Evolutionary conservation across 2,329 filamentous ascomycete species (phyloP), one percentile per base, ranked within the genome.

Genomic region (Mariannaea sp.): DNA sequence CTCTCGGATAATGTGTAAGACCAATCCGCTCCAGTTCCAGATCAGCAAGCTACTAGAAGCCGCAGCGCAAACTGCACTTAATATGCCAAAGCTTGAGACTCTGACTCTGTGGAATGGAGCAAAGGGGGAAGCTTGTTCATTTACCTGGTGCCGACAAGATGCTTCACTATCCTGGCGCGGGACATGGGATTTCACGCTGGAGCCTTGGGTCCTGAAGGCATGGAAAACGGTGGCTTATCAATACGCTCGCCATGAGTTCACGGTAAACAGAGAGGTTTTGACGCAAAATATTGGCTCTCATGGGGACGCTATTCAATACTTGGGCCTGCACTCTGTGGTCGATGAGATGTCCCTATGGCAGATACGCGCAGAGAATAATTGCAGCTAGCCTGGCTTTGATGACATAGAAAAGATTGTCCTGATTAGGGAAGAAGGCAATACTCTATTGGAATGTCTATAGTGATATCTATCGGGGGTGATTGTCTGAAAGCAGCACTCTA

Each of bases 31-130:
- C 4, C 2, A 16, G 5, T 32, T n/a, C 3, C 2, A 16, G 5
- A 38, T 16, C 12, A 49, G 29, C 13, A 2, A 16, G 16, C 20
- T 62, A 1, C 14, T 62, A 3, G 17, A 4, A 24, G n/a, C 1
- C 3, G 58, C 55, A n/a, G 55, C 33, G 3, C 3, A 24, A 4
- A 1, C 10, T 6, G 52, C 46, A 10, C 35, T 46, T 6, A 16
- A 26, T 4, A 60, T 57, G 43, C 58, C 59, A 4, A 16, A 49
- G 14, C 43, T 61, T 7, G 16, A 58, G 8, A 40, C 32, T 2
- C 30, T 60, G 33, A 44, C 26, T 3, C 3, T 60, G 6, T 60
- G 57, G 57, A 53, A 60, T 5, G 55, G 57, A 4, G 27, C 24
- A 14, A 56, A 33, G 8, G 22, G 30, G 1, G 27, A 56, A 8